phyloP scores from a whole-genome alignment of 371 early-diverging fungal genomes.

The Apophysomyces sp. region DNA sequence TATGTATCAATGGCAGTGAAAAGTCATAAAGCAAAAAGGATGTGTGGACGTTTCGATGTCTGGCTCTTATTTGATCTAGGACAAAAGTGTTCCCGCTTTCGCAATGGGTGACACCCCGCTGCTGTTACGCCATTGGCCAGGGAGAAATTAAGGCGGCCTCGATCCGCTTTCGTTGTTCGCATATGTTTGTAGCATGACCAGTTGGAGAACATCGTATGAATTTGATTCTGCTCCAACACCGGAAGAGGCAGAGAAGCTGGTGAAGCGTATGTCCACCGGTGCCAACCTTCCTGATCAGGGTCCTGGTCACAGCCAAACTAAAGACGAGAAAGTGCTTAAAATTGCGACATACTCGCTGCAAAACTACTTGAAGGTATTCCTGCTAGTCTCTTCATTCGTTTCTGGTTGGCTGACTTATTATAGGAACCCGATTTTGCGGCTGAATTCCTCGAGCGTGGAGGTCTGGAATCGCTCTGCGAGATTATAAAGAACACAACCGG shows the following conservation, averaged over 20 bases:
- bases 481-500: slow-evolving; percentile 58
- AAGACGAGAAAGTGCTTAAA: slow-evolving; percentile 60
- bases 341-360: slow-evolving; percentile 66
- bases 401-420: not conserved
- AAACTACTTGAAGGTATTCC: slow-evolving; percentile 60
- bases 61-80: no score
- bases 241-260: slow-evolving; percentile 38
- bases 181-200: not conserved
- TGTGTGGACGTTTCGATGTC: no score
- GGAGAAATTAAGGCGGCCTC: not conserved
- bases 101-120: not conserved
- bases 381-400: not conserved
- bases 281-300: slow-evolving; percentile 23
- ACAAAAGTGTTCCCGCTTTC: no score
- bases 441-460: slow-evolving; percentile 65
- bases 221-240: slow-evolving; percentile 36
- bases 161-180: not conserved
- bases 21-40: no score
- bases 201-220: slow-evolving; percentile 17
- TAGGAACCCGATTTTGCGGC: slow-evolving; percentile 76
- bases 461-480: slow-evolving; percentile 61
- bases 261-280: slow-evolving; percentile 42
- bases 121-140: not conserved
- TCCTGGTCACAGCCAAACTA: slow-evolving; percentile 19
- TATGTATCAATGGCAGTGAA: no score